A percentile compares a stretch with the other conserved stretches of the same genome.
Evolutionary conservation across 306 rosid species (phyloP).

Genomic region (Cicer bijugum): DNA sequence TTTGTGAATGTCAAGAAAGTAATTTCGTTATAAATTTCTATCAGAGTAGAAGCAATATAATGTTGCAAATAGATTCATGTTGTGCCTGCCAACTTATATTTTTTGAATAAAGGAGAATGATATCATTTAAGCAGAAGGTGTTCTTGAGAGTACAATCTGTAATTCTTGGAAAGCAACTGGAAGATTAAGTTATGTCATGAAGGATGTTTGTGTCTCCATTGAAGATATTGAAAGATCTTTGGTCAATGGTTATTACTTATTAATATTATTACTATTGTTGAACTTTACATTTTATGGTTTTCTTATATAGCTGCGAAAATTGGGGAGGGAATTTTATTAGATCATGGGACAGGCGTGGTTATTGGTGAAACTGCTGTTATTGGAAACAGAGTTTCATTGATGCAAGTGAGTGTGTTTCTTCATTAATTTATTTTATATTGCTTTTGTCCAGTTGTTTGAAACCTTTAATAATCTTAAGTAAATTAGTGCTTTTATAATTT

Average conservation of each 20-base stretch:
- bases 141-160: conserved; percentile 3
- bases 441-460: conserved; percentile 30
- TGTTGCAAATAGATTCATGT: conserved; percentile 32
- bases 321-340: conserved; percentile 96
- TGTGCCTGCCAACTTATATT: conserved; percentile 22
- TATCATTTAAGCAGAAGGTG: conserved; percentile 7
- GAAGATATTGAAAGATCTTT: conserved; percentile 41
- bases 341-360: conserved; percentile 94
- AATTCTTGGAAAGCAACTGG: conserved; percentile 32
- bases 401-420: conserved; percentile 77
- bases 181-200: conserved; percentile 37
- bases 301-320: conserved; percentile 76
- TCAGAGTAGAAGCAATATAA: conserved; percentile 26
- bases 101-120: conserved; percentile 32
- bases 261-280: conserved; percentile 27
- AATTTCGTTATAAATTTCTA: conserved; percentile 27
- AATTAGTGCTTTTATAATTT: conserved; percentile 26
- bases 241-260: conserved; percentile 26
- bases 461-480: conserved; percentile 27
- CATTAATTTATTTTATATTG: conserved; percentile 21
- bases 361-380: conserved; percentile 95
- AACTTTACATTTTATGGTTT: conserved; percentile 31
- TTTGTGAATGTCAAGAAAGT: conserved; percentile 12
- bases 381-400: conserved; percentile 92
- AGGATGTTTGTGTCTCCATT: conserved; percentile 33